Conservation (phyloP, 768 basidiomycete species). For the Hypsizygus marmoreus region DNA sequence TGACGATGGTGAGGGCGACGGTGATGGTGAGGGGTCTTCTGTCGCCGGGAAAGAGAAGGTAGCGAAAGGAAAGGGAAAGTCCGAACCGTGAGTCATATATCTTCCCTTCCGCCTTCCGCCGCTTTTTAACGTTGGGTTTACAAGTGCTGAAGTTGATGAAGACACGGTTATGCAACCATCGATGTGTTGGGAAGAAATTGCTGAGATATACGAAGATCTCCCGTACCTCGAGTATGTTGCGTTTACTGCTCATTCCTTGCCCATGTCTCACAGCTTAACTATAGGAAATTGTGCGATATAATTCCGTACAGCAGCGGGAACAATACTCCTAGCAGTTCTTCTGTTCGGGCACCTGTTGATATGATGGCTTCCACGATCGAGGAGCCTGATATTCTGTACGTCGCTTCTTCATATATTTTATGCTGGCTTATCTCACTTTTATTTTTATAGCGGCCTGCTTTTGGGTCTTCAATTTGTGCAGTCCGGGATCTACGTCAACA, state of each 20-base stretch:
- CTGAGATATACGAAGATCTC: not conserved
- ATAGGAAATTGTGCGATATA: not conserved
- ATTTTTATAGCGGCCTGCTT: not conserved
- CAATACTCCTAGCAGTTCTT: not conserved
- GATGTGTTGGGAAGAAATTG: not conserved
- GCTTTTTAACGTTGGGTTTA: too few species aligned
- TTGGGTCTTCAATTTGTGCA: conserved; percentile 1
- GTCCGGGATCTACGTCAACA: conserved; percentile 1
- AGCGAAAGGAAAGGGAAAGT: too few species aligned
- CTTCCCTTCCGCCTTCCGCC: too few species aligned
- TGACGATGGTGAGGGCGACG: too few species aligned
- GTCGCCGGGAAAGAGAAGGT: too few species aligned
- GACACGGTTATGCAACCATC: not conserved
- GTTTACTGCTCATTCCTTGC: not conserved
- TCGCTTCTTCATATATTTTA: too few species aligned
- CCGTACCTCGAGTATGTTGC: not conserved
- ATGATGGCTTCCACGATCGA: too few species aligned
- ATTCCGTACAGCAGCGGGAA: not conserved
- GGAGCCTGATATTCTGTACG: too few species aligned
- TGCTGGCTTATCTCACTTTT: too few species aligned
- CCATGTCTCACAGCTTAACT: not conserved
- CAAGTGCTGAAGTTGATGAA: not conserved
- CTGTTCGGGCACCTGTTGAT: not conserved
- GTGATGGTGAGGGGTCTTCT: too few species aligned
- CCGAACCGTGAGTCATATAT: too few species aligned